Percentiles rank a stretch among this genome's conserved stretches.
These are phyloP conservation scores for Helminthosporium solani DNA, from an alignment of 2,329 filamentous ascomycete genomes.

Conservation along the genomic window DNA sequence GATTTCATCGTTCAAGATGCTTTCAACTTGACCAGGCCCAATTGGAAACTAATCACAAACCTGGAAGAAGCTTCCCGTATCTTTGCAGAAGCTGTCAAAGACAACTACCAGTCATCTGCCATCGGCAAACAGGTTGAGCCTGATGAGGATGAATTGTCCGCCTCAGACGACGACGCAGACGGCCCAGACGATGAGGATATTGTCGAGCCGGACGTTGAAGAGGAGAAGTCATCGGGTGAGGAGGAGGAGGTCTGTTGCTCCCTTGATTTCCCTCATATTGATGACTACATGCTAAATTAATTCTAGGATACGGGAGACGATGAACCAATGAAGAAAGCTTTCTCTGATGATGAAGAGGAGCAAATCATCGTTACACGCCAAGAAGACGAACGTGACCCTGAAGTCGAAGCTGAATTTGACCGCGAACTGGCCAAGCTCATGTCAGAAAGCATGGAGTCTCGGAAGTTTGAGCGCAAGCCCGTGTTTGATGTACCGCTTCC, in stretches of 20 bases:
- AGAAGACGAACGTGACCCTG: slow-evolving; percentile 86
- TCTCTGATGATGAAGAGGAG: slow-evolving; percentile 76
- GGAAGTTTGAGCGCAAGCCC: slow-evolving; percentile 92
- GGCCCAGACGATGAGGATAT: slow-evolving; percentile 50
- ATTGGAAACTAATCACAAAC: slow-evolving; percentile 85
- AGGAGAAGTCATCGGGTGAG: slow-evolving; percentile 52
- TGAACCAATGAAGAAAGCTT: slow-evolving; percentile 52
- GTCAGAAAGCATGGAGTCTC: slow-evolving; percentile 92
- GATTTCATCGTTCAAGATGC: slow-evolving; percentile 96
- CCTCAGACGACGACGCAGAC: slow-evolving; percentile 71
- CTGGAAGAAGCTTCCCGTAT: slow-evolving; percentile 78
- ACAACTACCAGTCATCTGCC: slow-evolving; percentile 81
- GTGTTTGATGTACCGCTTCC: slow-evolving; percentile 97
- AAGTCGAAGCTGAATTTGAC: slow-evolving; percentile 95
- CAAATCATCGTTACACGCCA: slow-evolving; percentile 88
- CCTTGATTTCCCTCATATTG: background rate
- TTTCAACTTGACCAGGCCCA: slow-evolving; percentile 78
- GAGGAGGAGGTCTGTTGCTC: slow-evolving; percentile 52
- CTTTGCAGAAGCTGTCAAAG: slow-evolving; percentile 83
- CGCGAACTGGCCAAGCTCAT: slow-evolving; percentile 98
- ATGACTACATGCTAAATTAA: slow-evolving; percentile 3
- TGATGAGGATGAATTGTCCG: slow-evolving; percentile 70
- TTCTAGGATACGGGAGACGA: slow-evolving; percentile 47
- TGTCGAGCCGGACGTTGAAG: slow-evolving; percentile 53
- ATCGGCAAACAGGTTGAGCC: slow-evolving; percentile 67